Evolutionary conservation across 2,329 filamentous ascomycete species (phyloP).

Genomic region (Ramularia endophylla): DNA sequence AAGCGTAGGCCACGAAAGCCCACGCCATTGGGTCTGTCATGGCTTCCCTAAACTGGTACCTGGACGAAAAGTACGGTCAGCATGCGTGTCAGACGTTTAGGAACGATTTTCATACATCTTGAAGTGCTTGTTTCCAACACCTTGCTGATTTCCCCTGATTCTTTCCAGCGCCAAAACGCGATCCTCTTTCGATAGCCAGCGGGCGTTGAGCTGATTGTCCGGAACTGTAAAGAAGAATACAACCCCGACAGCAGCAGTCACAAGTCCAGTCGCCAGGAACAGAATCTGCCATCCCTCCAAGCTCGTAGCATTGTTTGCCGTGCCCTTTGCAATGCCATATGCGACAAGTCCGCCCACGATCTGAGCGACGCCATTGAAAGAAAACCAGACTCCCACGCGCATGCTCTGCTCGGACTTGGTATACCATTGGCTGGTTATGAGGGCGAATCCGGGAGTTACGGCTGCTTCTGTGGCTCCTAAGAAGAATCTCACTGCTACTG

Average conservation of each 20-base stretch:
- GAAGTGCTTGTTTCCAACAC: slow-evolving; percentile 53
- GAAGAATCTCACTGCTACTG: slow-evolving; percentile 61
- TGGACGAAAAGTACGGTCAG: no score
- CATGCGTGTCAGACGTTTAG: no score
- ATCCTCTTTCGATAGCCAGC: slow-evolving; percentile 61
- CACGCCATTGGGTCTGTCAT: slow-evolving; percentile 54
- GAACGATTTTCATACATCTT: no score
- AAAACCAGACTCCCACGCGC: slow-evolving; percentile 62
- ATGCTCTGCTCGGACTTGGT: slow-evolving; percentile 62
- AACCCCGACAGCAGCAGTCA: slow-evolving; percentile 38
- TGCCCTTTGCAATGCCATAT: slow-evolving; percentile 57
- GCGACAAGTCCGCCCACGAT: slow-evolving; percentile 58
- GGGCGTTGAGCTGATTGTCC: slow-evolving; percentile 55
- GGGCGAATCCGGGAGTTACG: slow-evolving; percentile 62
- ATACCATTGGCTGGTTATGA: slow-evolving; percentile 67
- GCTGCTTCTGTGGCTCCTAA: slow-evolving; percentile 63
- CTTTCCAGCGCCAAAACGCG: slow-evolving; percentile 63
- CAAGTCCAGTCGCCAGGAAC: slow-evolving; percentile 41
- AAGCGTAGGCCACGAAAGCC: slow-evolving; percentile 54
- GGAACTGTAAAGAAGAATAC: slow-evolving; percentile 46
- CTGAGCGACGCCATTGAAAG: slow-evolving; percentile 59
- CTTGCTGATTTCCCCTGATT: slow-evolving; percentile 68
- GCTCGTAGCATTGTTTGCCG: slow-evolving; percentile 47
- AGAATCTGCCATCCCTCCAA: slow-evolving; percentile 61
- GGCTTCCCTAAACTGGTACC: slow-evolving; percentile 57